Evolutionary conservation across 1,284 basidiomycete genomes (phyloP), one percentile per base, ranked within the genome.

Genomic region (Meripilus lineatus): DNA sequence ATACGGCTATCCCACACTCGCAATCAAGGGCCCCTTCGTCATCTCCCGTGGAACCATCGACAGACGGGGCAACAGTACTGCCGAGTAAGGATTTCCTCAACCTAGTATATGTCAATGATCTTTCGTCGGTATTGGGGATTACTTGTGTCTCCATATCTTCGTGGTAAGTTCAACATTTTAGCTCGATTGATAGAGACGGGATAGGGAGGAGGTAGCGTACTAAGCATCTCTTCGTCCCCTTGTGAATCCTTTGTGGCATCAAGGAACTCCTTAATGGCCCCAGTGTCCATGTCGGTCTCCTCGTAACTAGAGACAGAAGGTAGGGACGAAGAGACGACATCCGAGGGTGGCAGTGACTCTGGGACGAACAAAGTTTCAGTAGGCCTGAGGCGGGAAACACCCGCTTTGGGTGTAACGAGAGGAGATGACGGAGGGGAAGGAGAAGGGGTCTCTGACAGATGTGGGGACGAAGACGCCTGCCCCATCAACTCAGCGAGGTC

Each of bases 1-100:
- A 68, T 53, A 84, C 86, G 43, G 52, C 50, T 42, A 84, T 70
- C 11, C 74, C 79, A 54, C 85, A 89, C 53, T 83, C 80, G 53
- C 85, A 89, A 15, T 79, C 66, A 26, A 67, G 32, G 1, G 44
- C 51, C 13, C 50, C 48, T 22, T 61, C 57, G 40, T 32, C 32
- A 37, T 32, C 34, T 24, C 43, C 28, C 32, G 34, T 55, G 47
- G 33, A 40, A 45, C 48, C 22, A 45, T 50, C 48, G 39, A 40
- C 7, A 54, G 47, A 13, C 49, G 21, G n/a, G n/a, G n/a, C n/a
- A n/a, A n/a, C n/a, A n/a, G n/a, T n/a, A n/a, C n/a, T n/a, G n/a
- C n/a, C n/a, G n/a, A n/a, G n/a, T n/a, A n/a, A n/a, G n/a, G n/a
- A n/a, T n/a, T n/a, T n/a, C n/a, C n/a, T n/a, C n/a, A n/a, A n/a